Conservation (phyloP, 495 filamentous ascomycete species). For the Penicillium canariense region DNA sequence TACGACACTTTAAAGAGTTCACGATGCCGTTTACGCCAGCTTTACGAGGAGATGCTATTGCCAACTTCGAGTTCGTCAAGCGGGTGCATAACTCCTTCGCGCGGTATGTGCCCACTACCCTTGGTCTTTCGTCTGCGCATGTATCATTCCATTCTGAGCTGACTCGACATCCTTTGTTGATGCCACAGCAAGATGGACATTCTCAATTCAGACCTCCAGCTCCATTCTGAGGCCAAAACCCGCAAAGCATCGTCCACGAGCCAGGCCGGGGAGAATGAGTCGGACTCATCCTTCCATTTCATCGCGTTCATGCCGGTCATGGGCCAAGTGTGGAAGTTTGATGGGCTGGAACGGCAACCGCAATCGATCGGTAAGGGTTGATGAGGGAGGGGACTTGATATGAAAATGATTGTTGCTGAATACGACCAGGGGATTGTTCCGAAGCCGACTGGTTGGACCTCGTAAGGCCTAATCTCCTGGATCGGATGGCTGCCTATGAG, state of each 20-base stretch:
- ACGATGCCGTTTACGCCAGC: conserved; percentile 66
- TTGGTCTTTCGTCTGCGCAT: not conserved
- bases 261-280: conserved; percentile 36
- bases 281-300: conserved; percentile 72
- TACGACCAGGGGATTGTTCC: conserved; percentile 32
- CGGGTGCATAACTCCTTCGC: conserved; percentile 83
- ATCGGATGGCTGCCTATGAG: conserved; percentile 52
- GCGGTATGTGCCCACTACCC: conserved; percentile 48
- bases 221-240: conserved; percentile 57
- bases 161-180: not conserved
- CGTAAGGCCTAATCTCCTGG: conserved; percentile 45
- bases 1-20: conserved; percentile 67
- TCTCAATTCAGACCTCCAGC: conserved; percentile 67
- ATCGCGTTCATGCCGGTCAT: conserved; percentile 82
- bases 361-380: conserved; percentile 60
- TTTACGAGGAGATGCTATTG: conserved; percentile 70
- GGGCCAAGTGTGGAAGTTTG: conserved; percentile 80
- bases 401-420: not conserved
- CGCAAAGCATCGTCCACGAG: conserved; percentile 40
- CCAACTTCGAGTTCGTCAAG: conserved; percentile 73
- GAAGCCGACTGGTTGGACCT: conserved; percentile 51
- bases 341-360: conserved; percentile 77
- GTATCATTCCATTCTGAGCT: not conserved
- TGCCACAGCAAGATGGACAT: conserved; percentile 69
- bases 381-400: not conserved